A percentile compares a stretch with the other conserved stretches of the same genome.
Evolutionary conservation across 2,329 filamentous ascomycete species (phyloP).

Genomic region (Fusarium sp.): DNA sequence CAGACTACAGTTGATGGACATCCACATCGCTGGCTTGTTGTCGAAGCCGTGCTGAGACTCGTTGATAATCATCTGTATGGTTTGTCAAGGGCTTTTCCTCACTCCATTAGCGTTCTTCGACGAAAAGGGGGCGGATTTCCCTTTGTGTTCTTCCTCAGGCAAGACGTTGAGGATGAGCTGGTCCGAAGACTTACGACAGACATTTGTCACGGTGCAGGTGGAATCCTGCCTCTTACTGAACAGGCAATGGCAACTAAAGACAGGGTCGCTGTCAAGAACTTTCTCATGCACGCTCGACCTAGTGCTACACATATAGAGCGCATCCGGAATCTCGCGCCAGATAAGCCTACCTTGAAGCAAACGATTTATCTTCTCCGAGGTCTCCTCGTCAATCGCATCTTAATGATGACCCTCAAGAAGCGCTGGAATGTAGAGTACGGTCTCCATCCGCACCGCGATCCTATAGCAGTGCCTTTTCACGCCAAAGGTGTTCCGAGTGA

Average conservation of each 20-base stretch:
- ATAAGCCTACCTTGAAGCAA: constrained; percentile 35
- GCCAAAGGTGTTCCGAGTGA: constrained; percentile 65
- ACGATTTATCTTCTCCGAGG: constrained; percentile 68
- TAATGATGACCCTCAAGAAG: constrained; percentile 69
- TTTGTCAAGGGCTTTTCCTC: constrained; percentile 49
- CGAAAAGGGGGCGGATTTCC: constrained; percentile 48
- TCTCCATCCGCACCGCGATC: constrained; percentile 62
- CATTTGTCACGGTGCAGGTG: constrained; percentile 34
- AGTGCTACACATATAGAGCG: constrained; percentile 3
- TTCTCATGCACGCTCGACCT: constrained; percentile 29
- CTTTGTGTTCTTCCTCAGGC: constrained; percentile 63
- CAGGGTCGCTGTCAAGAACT: constrained; percentile 41
- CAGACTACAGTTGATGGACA: constrained; percentile 63
- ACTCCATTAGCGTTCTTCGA: constrained; percentile 50
- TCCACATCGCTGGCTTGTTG: constrained; percentile 61
- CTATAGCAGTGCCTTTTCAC: constrained; percentile 64
- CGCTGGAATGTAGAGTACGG: constrained; percentile 75
- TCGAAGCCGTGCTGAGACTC: constrained; percentile 53
- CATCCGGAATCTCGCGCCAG: constrained; percentile 31
- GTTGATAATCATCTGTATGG: constrained; percentile 51
- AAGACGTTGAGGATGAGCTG: constrained; percentile 57
- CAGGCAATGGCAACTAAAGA: constrained; percentile 28
- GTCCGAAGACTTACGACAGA: constrained; percentile 34
- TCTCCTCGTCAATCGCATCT: constrained; percentile 66
- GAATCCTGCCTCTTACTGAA: constrained; percentile 34